These are phyloP conservation scores for Ophiocordyceps camponoti-saundersi DNA, from an alignment of 2,329 filamentous ascomycete species.

Conservation along the genomic window DNA sequence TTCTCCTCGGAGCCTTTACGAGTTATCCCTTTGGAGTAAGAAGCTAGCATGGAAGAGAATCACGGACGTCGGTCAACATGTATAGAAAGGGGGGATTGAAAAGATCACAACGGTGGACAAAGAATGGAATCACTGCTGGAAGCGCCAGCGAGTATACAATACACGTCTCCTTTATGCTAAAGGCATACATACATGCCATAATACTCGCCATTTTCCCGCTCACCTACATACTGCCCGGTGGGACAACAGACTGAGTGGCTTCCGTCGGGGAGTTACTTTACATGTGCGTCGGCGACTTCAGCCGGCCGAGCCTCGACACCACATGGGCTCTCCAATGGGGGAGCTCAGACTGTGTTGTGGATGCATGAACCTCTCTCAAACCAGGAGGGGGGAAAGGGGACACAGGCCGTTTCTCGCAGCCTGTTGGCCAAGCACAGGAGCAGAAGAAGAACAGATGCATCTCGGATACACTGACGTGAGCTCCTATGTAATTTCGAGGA, in stretches of 20 bases:
- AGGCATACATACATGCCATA: too few relatives aligned
- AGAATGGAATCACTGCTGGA: too few relatives aligned
- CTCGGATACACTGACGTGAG: neutral
- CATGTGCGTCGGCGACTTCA: neutral
- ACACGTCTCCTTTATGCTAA: neutral
- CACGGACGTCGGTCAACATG: too few relatives aligned
- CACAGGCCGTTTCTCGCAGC: too few relatives aligned
- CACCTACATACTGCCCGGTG: neutral
- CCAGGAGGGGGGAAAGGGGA: neutral
- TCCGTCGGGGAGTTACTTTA: neutral
- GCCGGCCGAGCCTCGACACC: neutral
- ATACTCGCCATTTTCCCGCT: neutral
- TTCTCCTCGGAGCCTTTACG: too few relatives aligned
- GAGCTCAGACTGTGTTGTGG: neutral
- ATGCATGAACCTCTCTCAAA: neutral
- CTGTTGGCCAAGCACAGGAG: neutral
- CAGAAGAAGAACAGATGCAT: neutral
- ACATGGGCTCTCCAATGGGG: neutral
- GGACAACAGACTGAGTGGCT: neutral
- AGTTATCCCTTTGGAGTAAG: too few relatives aligned
- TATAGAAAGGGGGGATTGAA: too few relatives aligned
- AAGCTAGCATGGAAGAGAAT: too few relatives aligned
- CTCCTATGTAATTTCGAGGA: too few relatives aligned
- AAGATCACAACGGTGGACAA: too few relatives aligned
- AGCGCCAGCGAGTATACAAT: neutral